These are phyloP conservation scores for Metarhizium album DNA, from an alignment of 2,329 filamentous ascomycete species.

Conservation along the genomic window DNA sequence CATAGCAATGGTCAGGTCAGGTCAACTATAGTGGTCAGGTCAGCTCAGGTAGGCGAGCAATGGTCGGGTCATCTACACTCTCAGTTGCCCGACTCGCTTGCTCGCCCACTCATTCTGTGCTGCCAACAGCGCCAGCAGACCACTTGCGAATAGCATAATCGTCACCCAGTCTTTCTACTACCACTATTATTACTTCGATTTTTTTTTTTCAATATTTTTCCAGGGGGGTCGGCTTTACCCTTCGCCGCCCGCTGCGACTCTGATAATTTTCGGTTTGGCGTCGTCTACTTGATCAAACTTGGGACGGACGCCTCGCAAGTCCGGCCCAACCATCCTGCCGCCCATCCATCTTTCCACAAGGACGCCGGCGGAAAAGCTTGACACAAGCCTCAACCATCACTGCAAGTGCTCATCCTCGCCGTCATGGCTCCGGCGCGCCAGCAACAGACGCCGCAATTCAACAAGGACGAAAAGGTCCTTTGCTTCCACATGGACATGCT, in stretches of 20 bases:
- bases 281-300: no score
- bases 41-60: no score
- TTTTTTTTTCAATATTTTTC: no score
- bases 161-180: neutral
- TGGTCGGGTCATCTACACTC: no score
- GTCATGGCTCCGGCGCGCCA: conserved; percentile 33
- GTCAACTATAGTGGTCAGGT: no score
- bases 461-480: conserved; percentile 84
- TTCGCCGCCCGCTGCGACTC: no score
- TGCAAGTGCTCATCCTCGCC: neutral
- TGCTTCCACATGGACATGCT: conserved; percentile 97
- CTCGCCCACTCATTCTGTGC: neutral
- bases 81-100: no score
- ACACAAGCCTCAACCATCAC: neutral
- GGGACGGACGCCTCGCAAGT: no score
- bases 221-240: no score
- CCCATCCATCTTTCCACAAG: neutral
- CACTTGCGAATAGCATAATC: neutral
- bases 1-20: no score
- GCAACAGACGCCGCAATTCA: conserved; percentile 36
- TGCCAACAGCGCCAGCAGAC: neutral
- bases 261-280: no score
- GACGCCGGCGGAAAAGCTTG: neutral
- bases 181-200: no score
- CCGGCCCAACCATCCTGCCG: neutral